Percentiles rank a stretch among this genome's conserved stretches.
phyloP scores from a whole-genome alignment of 352 stramenopile species.

The Phytophthora citrophthora region DNA sequence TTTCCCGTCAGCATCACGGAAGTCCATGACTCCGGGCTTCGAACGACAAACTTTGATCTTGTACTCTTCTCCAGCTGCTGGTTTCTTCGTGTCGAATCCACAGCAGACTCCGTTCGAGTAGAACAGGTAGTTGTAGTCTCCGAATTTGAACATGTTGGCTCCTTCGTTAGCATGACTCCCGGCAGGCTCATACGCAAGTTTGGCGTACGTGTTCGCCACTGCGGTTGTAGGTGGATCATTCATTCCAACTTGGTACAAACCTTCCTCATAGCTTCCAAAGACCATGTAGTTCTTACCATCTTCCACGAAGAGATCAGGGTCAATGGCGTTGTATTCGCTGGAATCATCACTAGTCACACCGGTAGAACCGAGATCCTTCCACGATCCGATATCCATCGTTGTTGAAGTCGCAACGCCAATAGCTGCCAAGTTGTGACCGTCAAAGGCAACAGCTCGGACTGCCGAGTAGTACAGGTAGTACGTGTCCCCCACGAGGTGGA shows the following conservation, averaged over 20 bases:
- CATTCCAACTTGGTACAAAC: constrained; percentile 25
- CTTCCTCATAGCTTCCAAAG: constrained; percentile 31
- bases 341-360: constrained; percentile 26
- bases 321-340: constrained; percentile 32
- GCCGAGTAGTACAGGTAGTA: constrained; percentile 40
- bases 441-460: constrained; percentile 17
- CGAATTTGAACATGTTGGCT: constrained; percentile 34
- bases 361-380: constrained; percentile 25
- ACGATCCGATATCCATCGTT: constrained; percentile 28
- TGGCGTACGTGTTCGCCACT: constrained; percentile 21
- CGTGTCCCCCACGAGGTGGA: constrained; percentile 31
- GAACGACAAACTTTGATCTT: constrained; percentile 37
- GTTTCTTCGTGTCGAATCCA: constrained; percentile 22
- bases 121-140: constrained; percentile 36
- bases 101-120: constrained; percentile 35
- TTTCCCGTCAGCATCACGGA: constrained; percentile 21
- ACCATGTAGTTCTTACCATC: constrained; percentile 29
- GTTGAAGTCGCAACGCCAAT: constrained; percentile 23
- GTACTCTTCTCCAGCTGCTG: constrained; percentile 23
- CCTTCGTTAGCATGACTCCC: constrained; percentile 23
- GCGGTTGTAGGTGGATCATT: too few species aligned
- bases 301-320: constrained; percentile 28
- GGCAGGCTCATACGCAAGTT: constrained; percentile 25
- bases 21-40: constrained; percentile 28
- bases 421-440: constrained; percentile 26